Evolutionary conservation across 208 protist species (phyloP).

Genomic region (Angomonas ambiguus): DNA sequence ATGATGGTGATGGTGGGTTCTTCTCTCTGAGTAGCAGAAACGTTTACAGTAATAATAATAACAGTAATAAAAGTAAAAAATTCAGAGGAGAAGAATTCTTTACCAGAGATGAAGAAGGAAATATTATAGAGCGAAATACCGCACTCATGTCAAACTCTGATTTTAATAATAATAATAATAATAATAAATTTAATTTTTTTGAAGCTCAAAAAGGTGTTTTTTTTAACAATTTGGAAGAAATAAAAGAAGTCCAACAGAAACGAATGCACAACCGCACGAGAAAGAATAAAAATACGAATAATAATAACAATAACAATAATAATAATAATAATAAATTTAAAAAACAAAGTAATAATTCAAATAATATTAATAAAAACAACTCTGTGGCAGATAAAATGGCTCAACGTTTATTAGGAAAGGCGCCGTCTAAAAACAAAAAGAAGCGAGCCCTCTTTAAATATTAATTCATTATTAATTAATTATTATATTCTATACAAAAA

Average conservation of each 20-base stretch:
- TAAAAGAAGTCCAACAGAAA: slow-evolving; percentile 46
- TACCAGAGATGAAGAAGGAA: neutral
- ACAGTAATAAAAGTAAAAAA: neutral
- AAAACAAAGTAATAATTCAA: slow-evolving; percentile 24
- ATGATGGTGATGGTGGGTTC: neutral
- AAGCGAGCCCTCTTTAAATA: neutral
- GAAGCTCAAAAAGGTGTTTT: slow-evolving; percentile 60
- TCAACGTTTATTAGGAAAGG: neutral
- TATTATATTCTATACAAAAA: neutral
- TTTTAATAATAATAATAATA: slow-evolving; percentile 7
- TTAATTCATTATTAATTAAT: neutral
- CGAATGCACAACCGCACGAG: slow-evolving; percentile 15
- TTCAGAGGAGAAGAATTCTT: neutral
- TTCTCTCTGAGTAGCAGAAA: neutral
- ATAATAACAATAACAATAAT: neutral
- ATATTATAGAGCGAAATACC: neutral
- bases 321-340: slow-evolving; percentile 1
- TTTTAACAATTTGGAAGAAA: slow-evolving; percentile 59
- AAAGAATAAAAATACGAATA: slow-evolving; percentile 14
- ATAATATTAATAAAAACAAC: slow-evolving; percentile 9
- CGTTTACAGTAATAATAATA: neutral
- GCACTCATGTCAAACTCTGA: too few species aligned
- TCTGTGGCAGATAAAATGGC: slow-evolving; percentile 4
- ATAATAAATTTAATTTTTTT: slow-evolving; percentile 61
- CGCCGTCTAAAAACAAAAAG: neutral